These are phyloP conservation scores for Eucalyptus decipiens DNA, from an alignment of 345 rosid genomes.

Conservation along the genomic window DNA sequence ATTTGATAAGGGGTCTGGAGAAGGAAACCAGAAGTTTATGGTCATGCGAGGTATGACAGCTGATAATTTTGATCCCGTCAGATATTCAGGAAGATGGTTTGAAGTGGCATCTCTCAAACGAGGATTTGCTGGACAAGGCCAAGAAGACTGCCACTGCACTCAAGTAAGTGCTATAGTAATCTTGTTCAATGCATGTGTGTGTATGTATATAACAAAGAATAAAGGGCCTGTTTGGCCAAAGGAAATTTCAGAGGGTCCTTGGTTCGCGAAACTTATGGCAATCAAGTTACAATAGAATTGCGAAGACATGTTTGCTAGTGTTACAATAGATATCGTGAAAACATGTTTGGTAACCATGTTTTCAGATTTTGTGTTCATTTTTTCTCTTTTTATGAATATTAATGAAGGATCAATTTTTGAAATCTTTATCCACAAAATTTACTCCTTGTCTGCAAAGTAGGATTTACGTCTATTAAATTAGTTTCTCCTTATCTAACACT, in stretches of 20 bases:
- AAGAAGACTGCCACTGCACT: conserved; percentile 97
- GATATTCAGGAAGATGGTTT: conserved; percentile 95
- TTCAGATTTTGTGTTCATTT: background rate
- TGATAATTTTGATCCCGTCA: conserved; percentile 69
- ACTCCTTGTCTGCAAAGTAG: background rate
- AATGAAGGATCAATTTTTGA: background rate
- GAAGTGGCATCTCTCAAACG: conserved; percentile 96
- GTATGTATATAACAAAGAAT: background rate
- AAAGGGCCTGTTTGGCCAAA: background rate
- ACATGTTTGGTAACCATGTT: background rate
- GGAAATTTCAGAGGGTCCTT: background rate
- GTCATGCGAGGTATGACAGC: conserved; percentile 95
- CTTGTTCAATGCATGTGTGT: background rate
- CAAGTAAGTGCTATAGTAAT: conserved; percentile 36
- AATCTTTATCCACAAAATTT: background rate
- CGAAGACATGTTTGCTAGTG: background rate
- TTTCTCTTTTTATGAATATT: background rate
- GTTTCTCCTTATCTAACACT: background rate
- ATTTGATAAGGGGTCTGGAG: conserved; percentile 43
- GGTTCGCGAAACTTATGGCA: background rate
- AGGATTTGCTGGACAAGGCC: conserved; percentile 96
- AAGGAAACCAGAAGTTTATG: conserved; percentile 43
- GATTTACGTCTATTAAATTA: background rate
- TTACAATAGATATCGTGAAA: background rate
- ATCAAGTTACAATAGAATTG: background rate